Conservation (phyloP, 352 stramenopile genomes). For the Phytopythium oedochilum region DNA sequence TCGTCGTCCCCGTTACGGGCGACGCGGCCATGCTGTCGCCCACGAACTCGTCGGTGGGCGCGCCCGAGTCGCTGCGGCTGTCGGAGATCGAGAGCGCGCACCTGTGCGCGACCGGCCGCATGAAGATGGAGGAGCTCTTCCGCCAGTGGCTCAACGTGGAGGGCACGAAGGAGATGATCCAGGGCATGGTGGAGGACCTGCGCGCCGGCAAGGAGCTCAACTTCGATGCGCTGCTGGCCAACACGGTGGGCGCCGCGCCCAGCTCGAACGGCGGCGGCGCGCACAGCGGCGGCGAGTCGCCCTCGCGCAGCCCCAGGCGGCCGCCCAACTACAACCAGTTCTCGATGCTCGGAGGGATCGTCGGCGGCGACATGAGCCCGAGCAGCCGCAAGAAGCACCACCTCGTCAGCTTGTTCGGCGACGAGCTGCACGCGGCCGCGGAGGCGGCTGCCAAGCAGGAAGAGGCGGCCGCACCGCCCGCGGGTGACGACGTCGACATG, state of each 20-base stretch:
- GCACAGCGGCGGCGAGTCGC: conserved; percentile 32
- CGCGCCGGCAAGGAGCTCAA: conserved; percentile 70
- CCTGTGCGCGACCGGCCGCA: conserved; percentile 65
- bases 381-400: conserved; percentile 52
- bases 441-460: conserved; percentile 15
- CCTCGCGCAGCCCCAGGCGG: conserved; percentile 71
- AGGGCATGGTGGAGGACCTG: conserved; percentile 72
- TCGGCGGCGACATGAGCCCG: conserved; percentile 29
- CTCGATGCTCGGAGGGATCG: conserved; percentile 15
- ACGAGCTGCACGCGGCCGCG: conserved; percentile 49
- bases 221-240: conserved; percentile 27
- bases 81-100: conserved; percentile 82
- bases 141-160: conserved; percentile 86
- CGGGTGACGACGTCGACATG: conserved; percentile 44
- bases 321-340: conserved; percentile 81
- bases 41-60: conserved; percentile 21
- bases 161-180: conserved; percentile 83
- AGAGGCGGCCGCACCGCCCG: background rate
- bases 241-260: conserved; percentile 4
- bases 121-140: conserved; percentile 89
- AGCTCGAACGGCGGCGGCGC: conserved; percentile 5
- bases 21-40: conserved; percentile 63
- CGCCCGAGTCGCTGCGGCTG: conserved; percentile 52
- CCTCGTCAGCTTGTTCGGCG: conserved; percentile 71
- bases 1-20: background rate